Conservation (phyloP, 148 eudicot genomes). For the Amaranthus hypochondriacus region DNA sequence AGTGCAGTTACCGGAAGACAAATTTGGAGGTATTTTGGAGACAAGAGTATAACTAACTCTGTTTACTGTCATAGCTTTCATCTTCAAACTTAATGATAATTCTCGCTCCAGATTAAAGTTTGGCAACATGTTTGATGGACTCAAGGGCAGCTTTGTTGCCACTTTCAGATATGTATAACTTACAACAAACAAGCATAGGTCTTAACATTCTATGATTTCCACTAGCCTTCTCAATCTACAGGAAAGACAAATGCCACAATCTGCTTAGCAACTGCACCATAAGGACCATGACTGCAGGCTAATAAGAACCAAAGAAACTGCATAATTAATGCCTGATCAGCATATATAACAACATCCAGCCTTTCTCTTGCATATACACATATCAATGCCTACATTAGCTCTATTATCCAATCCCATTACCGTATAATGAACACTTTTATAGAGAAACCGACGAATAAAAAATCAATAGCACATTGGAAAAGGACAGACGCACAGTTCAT, state of each 20-base stretch:
- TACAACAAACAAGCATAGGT: conserved; percentile 68
- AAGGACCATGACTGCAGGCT: conserved; percentile 2
- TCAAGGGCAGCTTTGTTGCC: conserved; percentile 73
- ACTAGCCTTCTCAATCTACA: conserved; percentile 29
- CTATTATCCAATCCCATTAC: not conserved
- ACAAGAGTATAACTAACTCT: conserved; percentile 92
- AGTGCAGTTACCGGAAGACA: conserved; percentile 27
- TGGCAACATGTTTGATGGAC: conserved; percentile 72
- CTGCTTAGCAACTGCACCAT: conserved; percentile 5
- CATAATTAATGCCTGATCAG: conserved; percentile 6
- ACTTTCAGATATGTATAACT: conserved; percentile 86
- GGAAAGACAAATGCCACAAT: conserved; percentile 19
- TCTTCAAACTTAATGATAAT: conserved; percentile 76
- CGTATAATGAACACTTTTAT: not conserved
- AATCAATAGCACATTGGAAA: too few species aligned
- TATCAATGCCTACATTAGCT: not conserved
- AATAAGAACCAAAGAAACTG: conserved; percentile 2
- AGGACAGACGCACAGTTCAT: not conserved
- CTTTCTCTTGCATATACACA: not conserved
- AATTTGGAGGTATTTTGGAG: conserved; percentile 38
- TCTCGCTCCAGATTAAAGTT: conserved; percentile 48
- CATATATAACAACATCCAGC: conserved; percentile 1
- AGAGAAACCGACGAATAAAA: too few species aligned
- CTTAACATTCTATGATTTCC: conserved; percentile 48
- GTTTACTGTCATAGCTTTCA: conserved; percentile 51